Conservation (phyloP, 768 basidiomycete species). For the Sutorius australiensis region DNA sequence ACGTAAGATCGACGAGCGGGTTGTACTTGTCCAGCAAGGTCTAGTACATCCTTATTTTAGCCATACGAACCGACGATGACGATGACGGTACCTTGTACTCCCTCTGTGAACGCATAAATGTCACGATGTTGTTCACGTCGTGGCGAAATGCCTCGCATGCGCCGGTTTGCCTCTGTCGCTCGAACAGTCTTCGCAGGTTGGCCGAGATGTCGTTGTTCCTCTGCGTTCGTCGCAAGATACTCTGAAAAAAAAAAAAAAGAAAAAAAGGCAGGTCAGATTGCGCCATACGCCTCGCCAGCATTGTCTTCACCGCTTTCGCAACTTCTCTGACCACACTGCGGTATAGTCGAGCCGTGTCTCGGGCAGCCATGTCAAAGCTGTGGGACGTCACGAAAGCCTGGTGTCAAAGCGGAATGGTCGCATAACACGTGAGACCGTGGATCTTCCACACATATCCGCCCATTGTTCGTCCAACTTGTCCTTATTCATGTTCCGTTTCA, state of each 20-base stretch:
- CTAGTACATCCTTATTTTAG: slow-evolving; percentile 37
- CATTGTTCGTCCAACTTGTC: slow-evolving; percentile 21
- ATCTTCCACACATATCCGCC: slow-evolving; percentile 3
- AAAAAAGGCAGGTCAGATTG: background rate
- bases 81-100: slow-evolving; percentile 59
- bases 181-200: slow-evolving; percentile 54
- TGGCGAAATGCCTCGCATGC: slow-evolving; percentile 31
- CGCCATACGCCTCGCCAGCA: background rate
- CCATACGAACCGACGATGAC: slow-evolving; percentile 13
- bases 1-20: slow-evolving; percentile 73
- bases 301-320: slow-evolving; percentile 21
- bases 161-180: slow-evolving; percentile 30
- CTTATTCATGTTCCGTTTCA: slow-evolving; percentile 8
- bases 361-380: slow-evolving; percentile 26
- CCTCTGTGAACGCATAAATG: slow-evolving; percentile 70
- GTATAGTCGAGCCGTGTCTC: slow-evolving; percentile 21
- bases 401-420: slow-evolving; percentile 10
- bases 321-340: slow-evolving; percentile 31
- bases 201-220: slow-evolving; percentile 43
- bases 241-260: slow-evolving; percentile 27
- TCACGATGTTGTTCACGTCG: slow-evolving; percentile 56
- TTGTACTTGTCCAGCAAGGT: slow-evolving; percentile 82
- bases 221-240: slow-evolving; percentile 32
- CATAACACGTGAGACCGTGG: slow-evolving; percentile 14
- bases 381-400: too few relatives aligned